Evolutionary conservation across 768 basidiomycete genomes (phyloP).

Genomic region (Lentinula boryana): DNA sequence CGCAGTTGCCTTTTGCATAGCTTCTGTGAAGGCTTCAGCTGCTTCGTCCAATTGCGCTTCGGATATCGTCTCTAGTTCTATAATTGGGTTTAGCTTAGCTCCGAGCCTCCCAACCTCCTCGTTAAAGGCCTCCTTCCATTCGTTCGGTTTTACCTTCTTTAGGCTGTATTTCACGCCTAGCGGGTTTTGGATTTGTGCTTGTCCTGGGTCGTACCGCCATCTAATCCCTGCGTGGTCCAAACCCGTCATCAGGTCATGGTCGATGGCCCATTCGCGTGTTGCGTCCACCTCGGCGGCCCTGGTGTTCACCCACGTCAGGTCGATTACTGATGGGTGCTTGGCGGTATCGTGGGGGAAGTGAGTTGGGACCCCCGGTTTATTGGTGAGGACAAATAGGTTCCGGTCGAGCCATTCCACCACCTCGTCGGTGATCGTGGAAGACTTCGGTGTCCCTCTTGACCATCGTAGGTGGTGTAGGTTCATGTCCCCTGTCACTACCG

Average conservation of each 20-base stretch:
- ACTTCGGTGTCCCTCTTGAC: neutral
- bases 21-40: neutral
- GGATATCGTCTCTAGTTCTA: neutral
- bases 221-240: slow-evolving; percentile 16
- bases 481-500: slow-evolving; percentile 18
- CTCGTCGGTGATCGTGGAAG: neutral
- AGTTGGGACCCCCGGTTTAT: slow-evolving; percentile 15
- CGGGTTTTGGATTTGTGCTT: slow-evolving; percentile 12
- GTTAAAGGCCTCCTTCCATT: slow-evolving; percentile 13
- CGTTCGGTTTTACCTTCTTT: slow-evolving; percentile 11
- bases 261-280: slow-evolving; percentile 15
- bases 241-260: slow-evolving; percentile 10
- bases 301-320: slow-evolving; percentile 15
- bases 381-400: slow-evolving; percentile 10
- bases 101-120: neutral
- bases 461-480: slow-evolving; percentile 19
- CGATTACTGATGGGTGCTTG: slow-evolving; percentile 11
- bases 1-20: slow-evolving; percentile 5
- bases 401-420: slow-evolving; percentile 14
- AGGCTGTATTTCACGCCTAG: slow-evolving; percentile 11
- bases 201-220: slow-evolving; percentile 13
- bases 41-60: neutral
- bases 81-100: neutral
- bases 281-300: slow-evolving; percentile 5
- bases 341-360: slow-evolving; percentile 7